Conservation (phyloP, 2,329 filamentous ascomycete species). For the Monilinia aucupariae region DNA sequence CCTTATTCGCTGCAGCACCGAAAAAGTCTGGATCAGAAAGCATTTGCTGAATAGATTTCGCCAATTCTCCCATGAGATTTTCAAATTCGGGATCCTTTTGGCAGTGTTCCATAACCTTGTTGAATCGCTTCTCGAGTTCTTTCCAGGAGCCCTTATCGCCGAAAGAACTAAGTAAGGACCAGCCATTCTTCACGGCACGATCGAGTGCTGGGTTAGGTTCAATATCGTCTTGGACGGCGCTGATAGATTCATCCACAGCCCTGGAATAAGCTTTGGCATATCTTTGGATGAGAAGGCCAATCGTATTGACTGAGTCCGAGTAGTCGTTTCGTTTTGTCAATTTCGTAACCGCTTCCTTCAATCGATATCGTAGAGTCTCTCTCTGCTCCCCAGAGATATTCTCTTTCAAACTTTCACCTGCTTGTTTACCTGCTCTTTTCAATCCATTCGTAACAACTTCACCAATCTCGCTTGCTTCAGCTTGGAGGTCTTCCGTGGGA, state of each 20-base stretch:
- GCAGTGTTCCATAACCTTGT: slow-evolving; percentile 66
- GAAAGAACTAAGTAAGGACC: slow-evolving; percentile 73
- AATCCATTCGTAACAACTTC: slow-evolving; percentile 38
- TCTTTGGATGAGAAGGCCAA: slow-evolving; percentile 68
- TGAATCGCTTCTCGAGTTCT: slow-evolving; percentile 62
- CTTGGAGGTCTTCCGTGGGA: slow-evolving; percentile 59
- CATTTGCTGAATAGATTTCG: slow-evolving; percentile 70
- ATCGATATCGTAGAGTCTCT: slow-evolving; percentile 64
- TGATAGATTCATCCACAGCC: slow-evolving; percentile 60
- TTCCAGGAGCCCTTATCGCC: slow-evolving; percentile 72
- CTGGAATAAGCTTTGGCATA: slow-evolving; percentile 76
- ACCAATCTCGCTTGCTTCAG: slow-evolving; percentile 50
- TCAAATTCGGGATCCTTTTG: slow-evolving; percentile 79
- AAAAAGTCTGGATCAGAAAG: slow-evolving; percentile 84
- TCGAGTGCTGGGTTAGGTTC: slow-evolving; percentile 70
- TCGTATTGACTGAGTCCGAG: slow-evolving; percentile 73
- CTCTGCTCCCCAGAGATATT: slow-evolving; percentile 69
- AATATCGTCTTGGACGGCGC: slow-evolving; percentile 64
- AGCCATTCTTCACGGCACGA: slow-evolving; percentile 71
- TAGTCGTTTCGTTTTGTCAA: slow-evolving; percentile 77
- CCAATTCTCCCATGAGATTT: slow-evolving; percentile 65
- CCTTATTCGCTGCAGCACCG: slow-evolving; percentile 55
- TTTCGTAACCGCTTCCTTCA: slow-evolving; percentile 70
- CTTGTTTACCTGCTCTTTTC: slow-evolving; percentile 50
- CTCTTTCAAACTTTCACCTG: slow-evolving; percentile 65